Percentiles rank a stretch among this genome's conserved stretches.
phyloP scores from a whole-genome alignment of 176 grass and related monocot genomes.

The Oryza glaberrima region DNA sequence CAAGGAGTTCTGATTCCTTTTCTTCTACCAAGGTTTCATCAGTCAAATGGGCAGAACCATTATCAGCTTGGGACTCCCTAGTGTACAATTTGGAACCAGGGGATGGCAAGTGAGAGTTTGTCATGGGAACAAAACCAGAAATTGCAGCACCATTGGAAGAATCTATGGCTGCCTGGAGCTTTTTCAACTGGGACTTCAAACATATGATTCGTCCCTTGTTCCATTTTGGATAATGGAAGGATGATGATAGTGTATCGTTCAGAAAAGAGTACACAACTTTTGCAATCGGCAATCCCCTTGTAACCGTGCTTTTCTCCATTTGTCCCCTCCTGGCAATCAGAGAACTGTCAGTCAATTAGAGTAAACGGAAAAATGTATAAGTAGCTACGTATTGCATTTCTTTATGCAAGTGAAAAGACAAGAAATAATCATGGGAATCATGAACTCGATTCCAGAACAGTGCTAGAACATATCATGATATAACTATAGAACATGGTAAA shows the following conservation, averaged over 20 bases:
- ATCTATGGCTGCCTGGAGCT: slow-evolving; percentile 58
- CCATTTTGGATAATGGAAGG: slow-evolving; percentile 91
- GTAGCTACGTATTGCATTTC: neutral
- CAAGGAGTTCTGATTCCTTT: slow-evolving; percentile 76
- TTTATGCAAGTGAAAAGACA: slow-evolving; percentile 16
- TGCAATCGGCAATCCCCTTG: slow-evolving; percentile 70
- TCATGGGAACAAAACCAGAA: slow-evolving; percentile 55
- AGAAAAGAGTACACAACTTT: slow-evolving; percentile 80
- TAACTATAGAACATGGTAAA: neutral
- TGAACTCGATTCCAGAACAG: neutral
- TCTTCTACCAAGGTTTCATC: slow-evolving; percentile 33
- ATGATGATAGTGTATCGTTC: slow-evolving; percentile 66
- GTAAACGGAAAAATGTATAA: neutral
- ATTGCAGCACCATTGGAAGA: slow-evolving; percentile 45
- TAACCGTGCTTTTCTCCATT: slow-evolving; percentile 86
- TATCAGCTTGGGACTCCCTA: slow-evolving; percentile 32
- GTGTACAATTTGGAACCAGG: slow-evolving; percentile 59
- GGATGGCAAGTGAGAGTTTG: slow-evolving; percentile 49
- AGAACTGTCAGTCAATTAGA: slow-evolving; percentile 43
- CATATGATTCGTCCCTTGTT: slow-evolving; percentile 88
- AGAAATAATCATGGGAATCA: neutral
- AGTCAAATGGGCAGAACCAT: slow-evolving; percentile 18
- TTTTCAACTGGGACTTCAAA: slow-evolving; percentile 77
- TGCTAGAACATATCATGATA: slow-evolving; percentile 30
- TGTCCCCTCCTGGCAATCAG: slow-evolving; percentile 62